Evolutionary conservation across 208 protist species (phyloP).

Genomic region (Acanthamoeba lugdunensis): DNA sequence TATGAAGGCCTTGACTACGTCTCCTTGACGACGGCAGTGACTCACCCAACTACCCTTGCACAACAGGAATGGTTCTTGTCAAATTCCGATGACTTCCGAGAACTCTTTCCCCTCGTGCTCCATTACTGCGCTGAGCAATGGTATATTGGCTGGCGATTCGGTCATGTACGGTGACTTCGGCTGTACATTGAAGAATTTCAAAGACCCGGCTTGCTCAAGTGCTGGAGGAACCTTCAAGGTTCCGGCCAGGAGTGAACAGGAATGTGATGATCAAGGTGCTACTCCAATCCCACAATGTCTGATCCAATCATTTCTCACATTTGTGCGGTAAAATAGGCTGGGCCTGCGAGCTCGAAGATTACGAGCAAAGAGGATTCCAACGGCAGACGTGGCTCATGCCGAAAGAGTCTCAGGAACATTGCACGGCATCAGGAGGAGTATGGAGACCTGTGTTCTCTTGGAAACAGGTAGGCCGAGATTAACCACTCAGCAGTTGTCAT

Average conservation of each 20-base stretch:
- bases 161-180: not conserved
- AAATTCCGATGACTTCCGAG: not conserved
- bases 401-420: not conserved
- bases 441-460: not conserved
- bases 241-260: not conserved
- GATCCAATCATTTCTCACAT: too few relatives aligned
- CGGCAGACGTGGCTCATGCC: not conserved
- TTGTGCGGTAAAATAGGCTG: not conserved
- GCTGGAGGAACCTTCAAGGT: not conserved
- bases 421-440: not conserved
- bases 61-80: not conserved
- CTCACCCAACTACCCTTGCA: too few relatives aligned
- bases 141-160: not conserved
- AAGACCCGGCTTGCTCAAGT: not conserved
- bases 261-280: not conserved
- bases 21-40: too few relatives aligned
- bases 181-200: not conserved
- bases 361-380: not conserved
- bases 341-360: not conserved
- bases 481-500: too few relatives aligned
- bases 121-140: not conserved
- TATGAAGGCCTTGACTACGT: too few relatives aligned
- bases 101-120: not conserved
- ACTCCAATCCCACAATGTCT: too few relatives aligned
- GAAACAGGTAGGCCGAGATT: not conserved